Base-by-base conservation (phyloP, 257 asterid species). In the Primulina tabacum region DNA sequence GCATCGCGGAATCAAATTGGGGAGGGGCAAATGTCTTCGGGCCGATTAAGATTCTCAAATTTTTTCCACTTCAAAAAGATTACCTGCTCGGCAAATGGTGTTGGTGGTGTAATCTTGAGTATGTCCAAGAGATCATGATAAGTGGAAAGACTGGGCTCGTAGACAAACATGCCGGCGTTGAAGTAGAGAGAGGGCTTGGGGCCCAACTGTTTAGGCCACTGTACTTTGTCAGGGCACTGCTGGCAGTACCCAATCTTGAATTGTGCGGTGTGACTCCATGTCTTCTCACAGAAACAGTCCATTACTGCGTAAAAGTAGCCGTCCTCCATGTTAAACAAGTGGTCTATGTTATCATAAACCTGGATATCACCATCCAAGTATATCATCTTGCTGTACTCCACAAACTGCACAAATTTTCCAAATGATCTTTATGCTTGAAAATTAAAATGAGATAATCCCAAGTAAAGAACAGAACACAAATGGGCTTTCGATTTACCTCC, bases 141-240 rank as follows among this genome's bases (percentile, higher is more conserved):
- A 2, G 81, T 81, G 9, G 84, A 76, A 2, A 84, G 72, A 50
- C 84, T 81, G 26, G 89, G 89, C 83, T 84, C 85, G 50, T 17
- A 80, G 0, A 83, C 84, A 61, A 83, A 76, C 88, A 83, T 83
- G n/a, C 88, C 88, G 0, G 88, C 89, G 77, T 84, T 84, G 83
- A 84, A 84, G 76, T 84, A 84, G 6, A 75, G 81, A 0, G 85
- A 18, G 14, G 89, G 86, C 32, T 79, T 79, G 2, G 85, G 84
- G 58, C 87, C 87, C n/a, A 73, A 8, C 1, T 76, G 7, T 18
- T 67, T 14, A 28, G 89, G 89, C 89, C 89, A 84, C 7, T 12
- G 64, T 70, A 75, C 80, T 62, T 65, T 73, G 8, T 67, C 66
- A 4, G 84, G 86, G 64, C 84, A 8, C 75, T 84, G 88, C 64